Base-by-base conservation (phyloP, 345 rosid species). In the Eucalyptus sp. region DNA sequence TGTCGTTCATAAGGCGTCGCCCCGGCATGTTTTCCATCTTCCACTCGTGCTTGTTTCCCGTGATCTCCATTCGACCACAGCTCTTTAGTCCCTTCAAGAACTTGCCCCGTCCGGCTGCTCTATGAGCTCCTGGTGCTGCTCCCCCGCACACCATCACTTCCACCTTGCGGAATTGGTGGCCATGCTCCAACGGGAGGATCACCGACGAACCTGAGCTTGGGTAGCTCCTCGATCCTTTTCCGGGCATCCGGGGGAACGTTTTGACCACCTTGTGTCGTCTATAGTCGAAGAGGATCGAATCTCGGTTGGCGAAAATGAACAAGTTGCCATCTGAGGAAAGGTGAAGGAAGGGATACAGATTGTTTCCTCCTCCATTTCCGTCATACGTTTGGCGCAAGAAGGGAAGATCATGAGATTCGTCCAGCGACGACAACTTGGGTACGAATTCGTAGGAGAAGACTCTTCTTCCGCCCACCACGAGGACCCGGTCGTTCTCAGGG, bases 291-390 rank as follows among this genome's bases (percentile, higher is more conserved):
- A 93, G 89, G 46, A 95, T 87, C 1, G 97, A 93, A 49, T 91
- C 92, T 13, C 91, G 89, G 90, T 94, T 93, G 62, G 95, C 95
- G 17, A 94, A 94, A 58, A 93, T 90, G 86, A 93, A 94, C 25
- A 95, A 90, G 89, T 92, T 89, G 27, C 95, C 95, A 87, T 91
- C 92, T 3, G 96, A 93, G 51, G 93, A 94, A 66, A 95, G 96
- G 89, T 95, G 95, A 64, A 95, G 91, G 92, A 94, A 95, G 11
- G 96, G 95, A 83, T 94, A 94, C 50, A 94, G 92, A 88, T 95
- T 95, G 90, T 94, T 94, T 90, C 91, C 94, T 44, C 89, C 89
- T 9, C 71, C 89, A 64, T 62, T 33, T 16, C 51, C 48, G 27
- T 93, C 93, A 18, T 87, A 64, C 50, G 94, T 89, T 4, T 87